phyloP scores from a whole-genome alignment of 306 rosid genomes.

The Dicorynia guianensis region DNA sequence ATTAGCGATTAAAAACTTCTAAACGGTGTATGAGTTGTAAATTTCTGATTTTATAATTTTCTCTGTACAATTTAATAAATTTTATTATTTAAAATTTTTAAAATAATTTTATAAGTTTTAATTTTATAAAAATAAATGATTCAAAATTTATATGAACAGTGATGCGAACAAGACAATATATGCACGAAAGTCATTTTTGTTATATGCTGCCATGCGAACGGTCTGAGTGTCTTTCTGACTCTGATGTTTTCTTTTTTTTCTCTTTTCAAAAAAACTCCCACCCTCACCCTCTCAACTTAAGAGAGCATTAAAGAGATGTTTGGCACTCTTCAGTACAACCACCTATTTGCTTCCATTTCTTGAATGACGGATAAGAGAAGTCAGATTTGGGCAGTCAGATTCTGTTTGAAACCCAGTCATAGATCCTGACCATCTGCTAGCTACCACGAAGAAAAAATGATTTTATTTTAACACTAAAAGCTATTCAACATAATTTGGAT shows the following conservation, averaged over 20 bases:
- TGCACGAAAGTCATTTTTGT: too few relatives aligned
- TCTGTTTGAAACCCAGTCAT: constrained; percentile 14
- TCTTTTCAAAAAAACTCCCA: constrained; percentile 17
- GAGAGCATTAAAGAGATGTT: constrained; percentile 24
- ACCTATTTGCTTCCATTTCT: constrained; percentile 15
- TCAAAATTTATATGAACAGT: too few relatives aligned
- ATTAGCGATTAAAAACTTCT: too few relatives aligned
- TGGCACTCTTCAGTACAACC: constrained; percentile 30
- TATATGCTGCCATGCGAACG: constrained; percentile 14
- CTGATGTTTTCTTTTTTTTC: neutral
- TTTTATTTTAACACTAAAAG: constrained; percentile 9
- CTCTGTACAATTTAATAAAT: too few relatives aligned
- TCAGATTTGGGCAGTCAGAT: constrained; percentile 32
- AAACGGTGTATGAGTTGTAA: too few relatives aligned
- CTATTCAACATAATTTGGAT: neutral
- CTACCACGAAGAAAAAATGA: constrained; percentile 10
- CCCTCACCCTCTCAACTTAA: constrained; percentile 24
- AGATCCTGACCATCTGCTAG: constrained; percentile 14
- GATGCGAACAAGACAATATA: too few relatives aligned
- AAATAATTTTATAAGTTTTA: too few relatives aligned
- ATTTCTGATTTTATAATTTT: too few relatives aligned
- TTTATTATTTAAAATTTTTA: too few relatives aligned
- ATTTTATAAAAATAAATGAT: too few relatives aligned
- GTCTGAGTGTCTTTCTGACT: too few relatives aligned
- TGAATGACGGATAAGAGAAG: neutral